Evolutionary conservation across 129 eudicot genomes (phyloP).

Genomic region (Lactuca saligna): DNA sequence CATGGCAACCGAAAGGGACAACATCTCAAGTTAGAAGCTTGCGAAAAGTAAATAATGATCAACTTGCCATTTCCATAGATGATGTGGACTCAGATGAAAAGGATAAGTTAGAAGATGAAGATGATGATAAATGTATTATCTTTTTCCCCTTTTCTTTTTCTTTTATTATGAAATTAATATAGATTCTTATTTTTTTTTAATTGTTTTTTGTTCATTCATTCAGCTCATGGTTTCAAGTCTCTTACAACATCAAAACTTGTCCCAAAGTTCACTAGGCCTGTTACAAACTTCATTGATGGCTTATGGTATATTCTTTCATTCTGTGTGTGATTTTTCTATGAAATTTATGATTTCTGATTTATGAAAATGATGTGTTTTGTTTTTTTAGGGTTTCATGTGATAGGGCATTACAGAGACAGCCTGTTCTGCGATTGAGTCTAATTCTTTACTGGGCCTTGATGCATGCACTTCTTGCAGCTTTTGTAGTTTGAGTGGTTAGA

Average conservation of each 20-base stretch:
- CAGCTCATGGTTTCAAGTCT: constrained; percentile 99
- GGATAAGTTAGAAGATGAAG: constrained; percentile 69
- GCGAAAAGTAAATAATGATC: constrained; percentile 84
- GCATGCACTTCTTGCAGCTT: constrained; percentile 85
- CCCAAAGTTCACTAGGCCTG: constrained; percentile 94
- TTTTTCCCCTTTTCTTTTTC: not conserved
- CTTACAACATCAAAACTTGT: constrained; percentile 85
- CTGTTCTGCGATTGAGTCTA: constrained; percentile 84
- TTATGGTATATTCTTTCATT: constrained; percentile 56
- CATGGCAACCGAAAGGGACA: constrained; percentile 62
- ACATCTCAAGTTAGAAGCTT: constrained; percentile 91
- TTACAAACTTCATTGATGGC: constrained; percentile 84
- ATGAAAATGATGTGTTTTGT: constrained; percentile 6
- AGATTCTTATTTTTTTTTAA: constrained; percentile 7
- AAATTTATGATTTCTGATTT: not conserved
- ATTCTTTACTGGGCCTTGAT: constrained; percentile 85
- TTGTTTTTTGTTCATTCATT: constrained; percentile 10
- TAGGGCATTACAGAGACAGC: constrained; percentile 90
- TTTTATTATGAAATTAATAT: not conserved
- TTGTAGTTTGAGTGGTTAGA: constrained; percentile 69
- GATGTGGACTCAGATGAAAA: constrained; percentile 58
- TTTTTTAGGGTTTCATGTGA: constrained; percentile 90
- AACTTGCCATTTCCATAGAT: constrained; percentile 85
- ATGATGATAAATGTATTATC: constrained; percentile 85
- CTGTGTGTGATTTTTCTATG: not conserved